A percentile compares a stretch with the other conserved stretches of the same genome.
Conservation (phyloP, 139 green algal species). For the Tetradesmus obliquus region DNA sequence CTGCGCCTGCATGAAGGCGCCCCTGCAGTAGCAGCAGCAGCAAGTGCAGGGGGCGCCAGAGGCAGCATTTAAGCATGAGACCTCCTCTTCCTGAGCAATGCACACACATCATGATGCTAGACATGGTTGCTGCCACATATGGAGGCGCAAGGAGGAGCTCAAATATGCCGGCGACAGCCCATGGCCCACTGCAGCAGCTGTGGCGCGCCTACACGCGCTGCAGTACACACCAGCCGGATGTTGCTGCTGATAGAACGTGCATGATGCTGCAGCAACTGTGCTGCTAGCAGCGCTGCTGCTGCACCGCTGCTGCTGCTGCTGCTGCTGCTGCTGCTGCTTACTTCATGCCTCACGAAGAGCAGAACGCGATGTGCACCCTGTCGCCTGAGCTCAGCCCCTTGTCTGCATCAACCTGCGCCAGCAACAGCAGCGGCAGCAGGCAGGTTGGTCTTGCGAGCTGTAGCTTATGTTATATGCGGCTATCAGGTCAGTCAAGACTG, state of each 20-base stretch:
- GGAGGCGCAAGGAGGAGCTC: background rate
- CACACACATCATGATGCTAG: background rate
- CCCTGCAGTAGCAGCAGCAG: slow-evolving; percentile 48
- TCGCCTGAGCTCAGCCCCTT: slow-evolving; percentile 43
- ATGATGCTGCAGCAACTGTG: background rate
- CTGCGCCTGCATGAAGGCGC: slow-evolving; percentile 75
- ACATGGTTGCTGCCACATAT: background rate
- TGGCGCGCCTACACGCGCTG: background rate
- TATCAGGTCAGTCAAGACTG: too few species aligned
- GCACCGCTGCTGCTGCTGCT: background rate
- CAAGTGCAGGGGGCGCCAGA: background rate
- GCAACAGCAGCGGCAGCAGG: background rate
- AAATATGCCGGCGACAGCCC: too few species aligned
- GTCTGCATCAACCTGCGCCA: slow-evolving; percentile 8
- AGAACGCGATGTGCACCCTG: slow-evolving; percentile 71
- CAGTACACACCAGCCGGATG: background rate
- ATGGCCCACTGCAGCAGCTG: background rate
- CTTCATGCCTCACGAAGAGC: slow-evolving; percentile 77
- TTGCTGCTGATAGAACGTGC: background rate
- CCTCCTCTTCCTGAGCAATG: background rate
- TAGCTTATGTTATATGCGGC: too few species aligned
- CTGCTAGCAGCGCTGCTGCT: background rate
- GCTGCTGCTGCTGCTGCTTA: slow-evolving; percentile 39
- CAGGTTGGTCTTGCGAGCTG: background rate
- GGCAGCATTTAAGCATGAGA: background rate